Conservation (phyloP, 1,139 yeast species). For the Saccharomyces pastorianus region DNA sequence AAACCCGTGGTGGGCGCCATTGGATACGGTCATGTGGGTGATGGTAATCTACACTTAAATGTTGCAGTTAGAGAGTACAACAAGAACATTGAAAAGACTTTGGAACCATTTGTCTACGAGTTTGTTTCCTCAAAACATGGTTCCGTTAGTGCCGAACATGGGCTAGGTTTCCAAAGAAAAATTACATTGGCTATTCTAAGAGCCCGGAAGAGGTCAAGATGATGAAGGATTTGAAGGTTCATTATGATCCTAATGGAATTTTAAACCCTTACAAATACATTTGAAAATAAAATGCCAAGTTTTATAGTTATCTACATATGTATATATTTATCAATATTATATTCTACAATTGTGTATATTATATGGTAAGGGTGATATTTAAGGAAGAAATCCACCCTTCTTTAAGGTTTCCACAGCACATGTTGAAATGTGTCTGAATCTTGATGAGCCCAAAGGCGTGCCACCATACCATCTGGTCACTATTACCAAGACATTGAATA, state of each 20-base stretch:
- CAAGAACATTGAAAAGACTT: slow-evolving; percentile 61
- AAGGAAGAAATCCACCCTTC: slow-evolving; percentile 19
- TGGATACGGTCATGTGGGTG: slow-evolving; percentile 96
- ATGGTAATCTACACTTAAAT: slow-evolving; percentile 87
- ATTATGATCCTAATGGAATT: slow-evolving; percentile 82
- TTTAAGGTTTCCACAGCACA: slow-evolving; percentile 41
- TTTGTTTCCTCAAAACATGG: slow-evolving; percentile 75
- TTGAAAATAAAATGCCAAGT: slow-evolving; percentile 6
- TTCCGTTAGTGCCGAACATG: slow-evolving; percentile 94
- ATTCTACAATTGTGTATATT: not conserved
- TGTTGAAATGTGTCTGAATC: slow-evolving; percentile 55
- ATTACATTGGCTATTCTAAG: slow-evolving; percentile 71
- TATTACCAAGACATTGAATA: slow-evolving; percentile 49
- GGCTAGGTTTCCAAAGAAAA: slow-evolving; percentile 91
- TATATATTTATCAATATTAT: not conserved
- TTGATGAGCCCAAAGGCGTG: slow-evolving; percentile 50
- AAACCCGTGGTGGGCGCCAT: slow-evolving; percentile 76
- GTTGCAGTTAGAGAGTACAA: slow-evolving; percentile 81
- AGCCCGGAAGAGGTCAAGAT: slow-evolving; percentile 55
- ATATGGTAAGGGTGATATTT: not conserved
- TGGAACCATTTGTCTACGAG: slow-evolving; percentile 92
- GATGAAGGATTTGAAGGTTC: slow-evolving; percentile 69
- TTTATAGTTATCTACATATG: not conserved
- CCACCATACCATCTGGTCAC: slow-evolving; percentile 76
- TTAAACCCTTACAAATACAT: slow-evolving; percentile 89